Evolutionary conservation across 2,329 filamentous ascomycete genomes (phyloP), one percentile per base, ranked within the genome.

Genomic region (Arthrinium puccinioides): DNA sequence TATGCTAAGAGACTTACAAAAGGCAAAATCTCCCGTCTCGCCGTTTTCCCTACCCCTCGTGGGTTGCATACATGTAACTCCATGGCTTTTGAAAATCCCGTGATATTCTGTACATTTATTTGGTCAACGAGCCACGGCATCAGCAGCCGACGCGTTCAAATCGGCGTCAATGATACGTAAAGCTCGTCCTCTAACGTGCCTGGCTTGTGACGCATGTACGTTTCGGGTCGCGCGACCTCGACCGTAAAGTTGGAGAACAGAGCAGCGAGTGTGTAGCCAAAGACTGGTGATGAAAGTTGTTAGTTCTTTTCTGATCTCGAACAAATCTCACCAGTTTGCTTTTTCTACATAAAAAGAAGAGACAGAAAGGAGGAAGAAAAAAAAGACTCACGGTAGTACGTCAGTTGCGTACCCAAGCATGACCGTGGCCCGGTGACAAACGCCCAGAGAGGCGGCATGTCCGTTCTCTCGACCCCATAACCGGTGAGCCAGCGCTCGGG

Each of bases 401-500:
- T 40, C 10, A 40, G n/a, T 10, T 40, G 10, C 5, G 11, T 21
- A 4, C 38, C 38, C 2, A 40, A 4, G 14, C 38, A 40, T 9
- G 15, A 31, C 26, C 38, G 23, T 8, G 38, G 38, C 6, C 38
- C 38, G 13, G 30, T 40, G 6, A n/a, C 32, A 31, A 40, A 40
- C 5, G 38, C 24, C 38, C 38, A 40, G 5, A 40, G 32, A 11
- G 8, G 9, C 13, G 9, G 20, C 25, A 25, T 25, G 21, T 21
- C 30, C 10, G 6, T n/a, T 11, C 6, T n/a, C 3, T 16, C 9
- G 13, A 24, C 15, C 8, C 21, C 24, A 29, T 30, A 9, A 20
- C 21, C 31, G 21, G 18, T 16, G 10, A 42, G 24, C 39, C 39
- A 42, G 11, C 39, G 18, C 21, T 42, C 39, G 13, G 39, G 39